phyloP scores from a whole-genome alignment of 495 filamentous ascomycete species.

The Xylaria grammica region DNA sequence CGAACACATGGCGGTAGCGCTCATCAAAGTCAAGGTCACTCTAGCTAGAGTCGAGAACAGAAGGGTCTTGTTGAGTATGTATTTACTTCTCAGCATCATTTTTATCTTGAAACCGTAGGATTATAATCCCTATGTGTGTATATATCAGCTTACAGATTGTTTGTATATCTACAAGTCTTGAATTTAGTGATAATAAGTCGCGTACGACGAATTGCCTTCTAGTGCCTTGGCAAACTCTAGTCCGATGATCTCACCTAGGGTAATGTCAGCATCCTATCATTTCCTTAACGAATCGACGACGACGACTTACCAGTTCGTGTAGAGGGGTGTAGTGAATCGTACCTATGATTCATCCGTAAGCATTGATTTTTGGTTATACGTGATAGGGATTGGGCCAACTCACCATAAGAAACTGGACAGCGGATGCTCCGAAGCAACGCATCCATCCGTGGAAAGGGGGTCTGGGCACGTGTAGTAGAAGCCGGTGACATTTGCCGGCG shows the following conservation, averaged over 20 bases:
- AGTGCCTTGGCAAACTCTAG: constrained; percentile 66
- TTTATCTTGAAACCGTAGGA: no score
- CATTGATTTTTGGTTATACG: constrained; percentile 44
- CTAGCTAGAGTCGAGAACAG: no score
- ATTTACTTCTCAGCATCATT: no score
- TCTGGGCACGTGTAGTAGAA: constrained; percentile 57
- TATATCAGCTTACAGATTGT: no score
- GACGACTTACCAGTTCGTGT: constrained; percentile 54
- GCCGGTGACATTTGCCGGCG: constrained; percentile 67
- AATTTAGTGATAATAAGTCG: constrained; percentile 36
- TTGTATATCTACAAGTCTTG: neutral
- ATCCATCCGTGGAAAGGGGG: constrained; percentile 40
- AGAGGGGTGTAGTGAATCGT: constrained; percentile 72
- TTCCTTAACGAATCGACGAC: no score
- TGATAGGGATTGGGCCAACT: constrained; percentile 31
- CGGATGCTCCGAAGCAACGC: constrained; percentile 34
- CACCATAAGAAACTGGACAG: constrained; percentile 52
- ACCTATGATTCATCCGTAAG: constrained; percentile 54
- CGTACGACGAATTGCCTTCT: constrained; percentile 61
- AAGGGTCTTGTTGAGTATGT: neutral
- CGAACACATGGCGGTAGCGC: neutral
- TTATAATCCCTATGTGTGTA: no score
- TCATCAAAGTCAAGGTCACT: neutral
- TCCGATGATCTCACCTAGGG: constrained; percentile 55
- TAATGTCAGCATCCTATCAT: constrained; percentile 52